These are phyloP conservation scores for Pilobolus umbonatus DNA, from an alignment of 192 early-diverging fungal genomes.

Conservation along the genomic window DNA sequence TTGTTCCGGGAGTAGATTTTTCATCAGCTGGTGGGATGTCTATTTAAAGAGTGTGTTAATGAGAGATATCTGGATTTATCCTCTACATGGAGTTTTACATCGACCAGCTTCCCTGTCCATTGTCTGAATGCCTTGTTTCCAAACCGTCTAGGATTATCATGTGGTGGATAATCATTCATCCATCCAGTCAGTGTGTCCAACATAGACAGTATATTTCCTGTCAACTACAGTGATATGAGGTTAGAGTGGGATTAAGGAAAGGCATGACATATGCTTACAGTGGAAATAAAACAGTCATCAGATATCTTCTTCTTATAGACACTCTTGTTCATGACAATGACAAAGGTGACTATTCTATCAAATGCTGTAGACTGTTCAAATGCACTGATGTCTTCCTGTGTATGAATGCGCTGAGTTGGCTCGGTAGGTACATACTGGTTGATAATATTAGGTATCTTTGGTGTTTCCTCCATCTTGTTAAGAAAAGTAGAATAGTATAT, in stretches of 20 bases:
- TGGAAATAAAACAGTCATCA: conserved; percentile 50
- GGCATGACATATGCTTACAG: conserved; percentile 31
- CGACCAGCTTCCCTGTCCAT: conserved; percentile 59
- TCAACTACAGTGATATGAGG: conserved; percentile 24
- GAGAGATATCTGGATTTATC: no score
- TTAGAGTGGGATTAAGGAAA: background rate
- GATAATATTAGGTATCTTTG: conserved; percentile 14
- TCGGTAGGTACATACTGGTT: conserved; percentile 33
- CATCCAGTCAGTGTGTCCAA: conserved; percentile 63
- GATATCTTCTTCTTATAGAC: conserved; percentile 60
- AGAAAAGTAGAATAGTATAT: no score
- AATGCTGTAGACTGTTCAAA: conserved; percentile 68
- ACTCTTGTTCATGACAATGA: conserved; percentile 65
- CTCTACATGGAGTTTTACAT: conserved; percentile 24
- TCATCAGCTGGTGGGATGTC: conserved; percentile 16
- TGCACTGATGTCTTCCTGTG: conserved; percentile 45
- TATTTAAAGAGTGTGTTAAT: no score
- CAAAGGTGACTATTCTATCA: conserved; percentile 64
- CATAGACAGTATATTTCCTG: conserved; percentile 47
- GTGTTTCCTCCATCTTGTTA: background rate
- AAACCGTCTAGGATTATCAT: conserved; percentile 70
- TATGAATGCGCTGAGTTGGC: conserved; percentile 57
- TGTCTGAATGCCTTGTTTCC: conserved; percentile 89
- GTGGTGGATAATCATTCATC: conserved; percentile 78
- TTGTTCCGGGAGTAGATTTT: conserved; percentile 27